These are phyloP conservation scores for Gremmenia infestans DNA, from an alignment of 2,329 filamentous ascomycete species.

Conservation along the genomic window DNA sequence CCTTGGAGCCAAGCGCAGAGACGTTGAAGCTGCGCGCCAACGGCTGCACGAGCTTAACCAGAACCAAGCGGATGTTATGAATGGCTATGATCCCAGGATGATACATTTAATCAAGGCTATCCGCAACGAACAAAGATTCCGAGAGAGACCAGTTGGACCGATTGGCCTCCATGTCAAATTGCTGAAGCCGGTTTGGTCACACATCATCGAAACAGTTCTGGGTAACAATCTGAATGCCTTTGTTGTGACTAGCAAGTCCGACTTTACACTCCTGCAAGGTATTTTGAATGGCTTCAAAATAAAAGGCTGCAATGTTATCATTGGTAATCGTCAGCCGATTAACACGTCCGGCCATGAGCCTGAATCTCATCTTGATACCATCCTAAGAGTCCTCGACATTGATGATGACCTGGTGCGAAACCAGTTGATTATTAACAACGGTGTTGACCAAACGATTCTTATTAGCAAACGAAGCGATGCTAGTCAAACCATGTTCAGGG, in stretches of 20 bases:
- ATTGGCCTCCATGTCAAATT: conserved; percentile 75
- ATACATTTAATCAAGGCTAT: conserved; percentile 63
- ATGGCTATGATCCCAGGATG: conserved; percentile 61
- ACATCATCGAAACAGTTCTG: conserved; percentile 72
- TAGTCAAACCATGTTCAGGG: conserved; percentile 61
- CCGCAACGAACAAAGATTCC: conserved; percentile 62
- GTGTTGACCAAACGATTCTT: conserved; percentile 80
- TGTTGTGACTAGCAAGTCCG: conserved; percentile 71
- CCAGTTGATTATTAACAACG: conserved; percentile 75
- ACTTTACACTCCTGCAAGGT: conserved; percentile 62
- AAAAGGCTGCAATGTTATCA: conserved; percentile 53
- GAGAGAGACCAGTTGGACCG: conserved; percentile 72
- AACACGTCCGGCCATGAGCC: conserved; percentile 69
- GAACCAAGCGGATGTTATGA: conserved; percentile 54
- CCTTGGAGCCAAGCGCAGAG: conserved; percentile 43
- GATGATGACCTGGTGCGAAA: conserved; percentile 74
- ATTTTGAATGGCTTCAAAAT: conserved; percentile 56
- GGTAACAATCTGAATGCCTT: conserved; percentile 70
- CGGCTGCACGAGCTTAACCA: conserved; percentile 48
- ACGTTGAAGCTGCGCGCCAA: conserved; percentile 48
- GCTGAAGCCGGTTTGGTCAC: conserved; percentile 74
- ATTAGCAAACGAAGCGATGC: conserved; percentile 65
- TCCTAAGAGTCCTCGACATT: conserved; percentile 75
- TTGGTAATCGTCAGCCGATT: conserved; percentile 52
- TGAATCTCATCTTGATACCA: conserved; percentile 65